Evolutionary conservation across 306 rosid species (phyloP).

Genomic region (Inga oerstediana): DNA sequence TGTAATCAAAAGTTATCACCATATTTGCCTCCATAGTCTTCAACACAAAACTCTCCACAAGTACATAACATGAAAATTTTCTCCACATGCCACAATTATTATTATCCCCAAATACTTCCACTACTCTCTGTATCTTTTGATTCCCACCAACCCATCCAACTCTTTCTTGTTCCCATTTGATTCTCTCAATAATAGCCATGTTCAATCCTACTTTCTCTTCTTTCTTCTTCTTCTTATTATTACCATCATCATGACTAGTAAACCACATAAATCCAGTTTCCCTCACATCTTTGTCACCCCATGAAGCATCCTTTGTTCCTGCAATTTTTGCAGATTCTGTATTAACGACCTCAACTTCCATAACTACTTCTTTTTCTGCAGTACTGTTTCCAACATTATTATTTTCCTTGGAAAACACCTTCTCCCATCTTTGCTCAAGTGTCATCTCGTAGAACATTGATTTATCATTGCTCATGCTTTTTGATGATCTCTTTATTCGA

Average conservation of each 20-base stretch:
- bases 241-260: constrained; percentile 37
- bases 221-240: constrained; percentile 15
- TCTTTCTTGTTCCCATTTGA: constrained; percentile 47
- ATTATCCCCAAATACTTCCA: constrained; percentile 43
- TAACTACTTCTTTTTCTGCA: neutral
- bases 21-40: constrained; percentile 48
- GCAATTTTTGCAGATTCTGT: constrained; percentile 32
- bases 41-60: constrained; percentile 59
- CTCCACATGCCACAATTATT: constrained; percentile 26
- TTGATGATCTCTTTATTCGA: constrained; percentile 4
- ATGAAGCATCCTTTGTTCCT: constrained; percentile 31
- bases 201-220: constrained; percentile 42
- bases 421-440: constrained; percentile 58
- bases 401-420: constrained; percentile 33
- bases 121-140: constrained; percentile 30
- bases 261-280: constrained; percentile 34
- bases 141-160: constrained; percentile 36
- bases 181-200: constrained; percentile 44
- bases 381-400: neutral
- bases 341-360: constrained; percentile 45
- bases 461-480: constrained; percentile 31
- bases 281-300: neutral
- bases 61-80: constrained; percentile 49
- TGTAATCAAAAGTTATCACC: constrained; percentile 51
- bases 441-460: constrained; percentile 55